Percentiles rank a stretch among this genome's conserved stretches.
Conservation (phyloP, 495 filamentous ascomycete genomes). For the Penicillium antarcticum region DNA sequence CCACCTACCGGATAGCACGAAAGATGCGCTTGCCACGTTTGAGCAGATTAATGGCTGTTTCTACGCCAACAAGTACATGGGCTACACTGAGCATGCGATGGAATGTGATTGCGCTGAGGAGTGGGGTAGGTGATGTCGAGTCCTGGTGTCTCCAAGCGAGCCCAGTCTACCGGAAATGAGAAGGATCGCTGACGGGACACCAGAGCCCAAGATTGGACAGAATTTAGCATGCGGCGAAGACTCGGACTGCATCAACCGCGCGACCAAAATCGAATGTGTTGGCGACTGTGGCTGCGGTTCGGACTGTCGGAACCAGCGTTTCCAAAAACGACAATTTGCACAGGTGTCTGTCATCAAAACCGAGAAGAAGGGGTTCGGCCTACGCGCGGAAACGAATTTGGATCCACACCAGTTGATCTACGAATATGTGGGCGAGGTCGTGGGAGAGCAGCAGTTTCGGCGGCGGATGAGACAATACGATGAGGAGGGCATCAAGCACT, state of each 20-base stretch:
- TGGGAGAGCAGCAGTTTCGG: constrained; percentile 85
- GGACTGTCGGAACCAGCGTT: constrained; percentile 91
- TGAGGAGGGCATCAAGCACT: constrained; percentile 94
- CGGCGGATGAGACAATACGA: constrained; percentile 88
- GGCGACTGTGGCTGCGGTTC: constrained; percentile 81
- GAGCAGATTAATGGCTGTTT: constrained; percentile 75
- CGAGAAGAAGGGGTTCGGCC: constrained; percentile 92
- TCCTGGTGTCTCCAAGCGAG: neutral
- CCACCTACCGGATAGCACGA: constrained; percentile 69
- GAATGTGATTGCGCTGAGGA: constrained; percentile 95
- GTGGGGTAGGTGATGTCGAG: constrained; percentile 75
- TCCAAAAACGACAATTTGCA: constrained; percentile 87
- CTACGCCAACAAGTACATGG: constrained; percentile 86
- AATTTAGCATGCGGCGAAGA: constrained; percentile 94
- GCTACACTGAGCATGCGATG: constrained; percentile 85
- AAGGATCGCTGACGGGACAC: too few species aligned
- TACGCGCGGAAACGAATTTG: constrained; percentile 76
- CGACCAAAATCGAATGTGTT: constrained; percentile 95
- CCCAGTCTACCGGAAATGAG: too few species aligned
- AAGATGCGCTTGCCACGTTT: constrained; percentile 73
- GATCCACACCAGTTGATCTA: constrained; percentile 86
- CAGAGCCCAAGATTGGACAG: constrained; percentile 56
- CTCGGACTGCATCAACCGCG: constrained; percentile 98
- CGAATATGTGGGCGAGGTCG: constrained; percentile 98
- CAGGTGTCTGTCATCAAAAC: constrained; percentile 93